Evolutionary conservation across 1,284 basidiomycete genomes (phyloP), one percentile per base, ranked within the genome.

Genomic region (Crucibulum parvulum): DNA sequence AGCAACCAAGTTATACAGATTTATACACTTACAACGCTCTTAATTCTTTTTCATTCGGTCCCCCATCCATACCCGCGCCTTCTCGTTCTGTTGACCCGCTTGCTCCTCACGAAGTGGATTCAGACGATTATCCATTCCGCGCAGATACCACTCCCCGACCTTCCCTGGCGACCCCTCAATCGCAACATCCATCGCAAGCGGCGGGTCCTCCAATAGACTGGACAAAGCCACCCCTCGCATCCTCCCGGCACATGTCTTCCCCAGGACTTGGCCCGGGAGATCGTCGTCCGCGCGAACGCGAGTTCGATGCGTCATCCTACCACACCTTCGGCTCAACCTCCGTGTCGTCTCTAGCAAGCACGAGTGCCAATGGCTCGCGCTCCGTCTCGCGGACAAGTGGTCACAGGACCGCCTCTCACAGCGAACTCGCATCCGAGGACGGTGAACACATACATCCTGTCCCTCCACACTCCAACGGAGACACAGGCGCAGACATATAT

Each of bases 61-160:
- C 62, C 55, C 61, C 74, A 56, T 54, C 57, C 61, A 62, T 58
- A 18, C 59, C 66, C 52, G 56, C 66, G 15, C 60, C 64, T 10
- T 66, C 63, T 57, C 65, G 65, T 31, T 51, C 71, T 24, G 54
- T 75, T 54, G 75, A 78, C 60, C 76, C 77, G 7, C 65, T 76
- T 34, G 71, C 74, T 48, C 51, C 61, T 55, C 67, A 59, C 35
- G 75, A 72, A 47, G 63, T 66, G 37, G 78, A 80, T 58, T 74
- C 72, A 16, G 78, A 82, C 50, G 72, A 60, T 8, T 61, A 50
- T 62, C 61, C 62, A 31, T 63, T 60, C 58, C 61, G 60, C 48
- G 65, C 78, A 39, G 84, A 87, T 69, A 80, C 80, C 47, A 87
- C 85, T 1, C 86, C 85, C 24, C 80, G 86, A 47, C 84, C 84